A percentile compares a stretch with the other conserved stretches of the same genome.
These are phyloP conservation scores for Penicillium sp. DNA, from an alignment of 2,329 filamentous ascomycete genomes.

Conservation along the genomic window DNA sequence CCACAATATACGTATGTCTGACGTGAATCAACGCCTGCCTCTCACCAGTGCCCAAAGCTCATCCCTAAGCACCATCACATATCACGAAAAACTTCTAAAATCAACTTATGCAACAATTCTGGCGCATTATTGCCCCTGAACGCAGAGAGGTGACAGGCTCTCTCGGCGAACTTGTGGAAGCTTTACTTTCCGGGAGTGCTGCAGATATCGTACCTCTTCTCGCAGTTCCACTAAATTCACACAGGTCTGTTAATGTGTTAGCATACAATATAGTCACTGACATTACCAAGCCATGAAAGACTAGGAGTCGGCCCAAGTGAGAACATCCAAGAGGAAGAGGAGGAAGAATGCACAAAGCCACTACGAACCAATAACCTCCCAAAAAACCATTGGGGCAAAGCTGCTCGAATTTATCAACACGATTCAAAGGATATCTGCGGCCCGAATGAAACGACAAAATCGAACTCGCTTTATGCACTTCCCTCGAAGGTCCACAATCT, in stretches of 20 bases:
- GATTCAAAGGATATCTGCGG: background rate
- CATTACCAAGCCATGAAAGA: slow-evolving; percentile 1
- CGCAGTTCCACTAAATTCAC: slow-evolving; percentile 14
- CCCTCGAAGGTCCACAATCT: slow-evolving; percentile 11
- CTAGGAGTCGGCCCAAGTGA: slow-evolving; percentile 11
- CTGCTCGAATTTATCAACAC: slow-evolving; percentile 13
- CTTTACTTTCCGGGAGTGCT: slow-evolving; percentile 16
- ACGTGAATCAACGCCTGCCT: background rate
- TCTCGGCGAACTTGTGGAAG: slow-evolving; percentile 12
- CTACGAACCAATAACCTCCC: slow-evolving; percentile 5
- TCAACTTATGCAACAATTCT: slow-evolving; percentile 9
- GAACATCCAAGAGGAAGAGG: slow-evolving; percentile 15
- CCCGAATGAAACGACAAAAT: background rate
- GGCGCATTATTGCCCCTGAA: slow-evolving; percentile 14
- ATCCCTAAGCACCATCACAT: background rate
- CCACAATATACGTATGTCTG: background rate
- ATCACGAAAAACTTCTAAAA: background rate
- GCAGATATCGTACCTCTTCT: slow-evolving; percentile 17
- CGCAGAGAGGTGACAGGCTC: slow-evolving; percentile 12
- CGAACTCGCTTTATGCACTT: slow-evolving; percentile 8
- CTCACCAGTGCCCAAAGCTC: background rate
- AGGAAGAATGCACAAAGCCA: slow-evolving; percentile 8
- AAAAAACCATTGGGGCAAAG: slow-evolving; percentile 14
- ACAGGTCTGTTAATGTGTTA: slow-evolving; percentile 4
- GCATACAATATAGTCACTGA: background rate